Evolutionary conservation across 2,329 filamentous ascomycete genomes (phyloP).

Genomic region (Fusarium poae): DNA sequence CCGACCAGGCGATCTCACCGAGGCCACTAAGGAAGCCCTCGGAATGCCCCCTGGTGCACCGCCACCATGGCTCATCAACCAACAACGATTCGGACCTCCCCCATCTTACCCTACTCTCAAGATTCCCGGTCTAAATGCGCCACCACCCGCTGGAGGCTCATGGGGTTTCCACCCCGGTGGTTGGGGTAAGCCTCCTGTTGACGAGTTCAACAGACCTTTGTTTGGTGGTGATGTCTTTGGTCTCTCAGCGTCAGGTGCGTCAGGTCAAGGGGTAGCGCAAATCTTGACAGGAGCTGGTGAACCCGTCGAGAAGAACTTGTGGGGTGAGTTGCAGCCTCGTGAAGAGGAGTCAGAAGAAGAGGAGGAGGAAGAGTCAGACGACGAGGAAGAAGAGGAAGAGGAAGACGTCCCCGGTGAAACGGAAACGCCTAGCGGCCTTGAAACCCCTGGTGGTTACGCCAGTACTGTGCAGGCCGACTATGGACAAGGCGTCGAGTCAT

Average conservation of each 20-base stretch:
- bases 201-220: constrained; percentile 90
- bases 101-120: constrained; percentile 96
- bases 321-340: constrained; percentile 90
- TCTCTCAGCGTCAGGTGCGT: constrained; percentile 64
- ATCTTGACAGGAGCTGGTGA: constrained; percentile 69
- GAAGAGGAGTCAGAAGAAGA: constrained; percentile 80
- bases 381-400: constrained; percentile 73
- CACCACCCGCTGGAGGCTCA: constrained; percentile 85
- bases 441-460: constrained; percentile 84
- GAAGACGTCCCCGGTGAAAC: constrained; percentile 74
- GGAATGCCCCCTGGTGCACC: constrained; percentile 94
- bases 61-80: constrained; percentile 97
- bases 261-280: constrained; percentile 53
- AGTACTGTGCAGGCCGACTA: constrained; percentile 87
- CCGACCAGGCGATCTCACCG: constrained; percentile 88
- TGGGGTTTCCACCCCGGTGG: constrained; percentile 98
- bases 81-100: constrained; percentile 92
- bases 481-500: constrained; percentile 76
- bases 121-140: constrained; percentile 93
- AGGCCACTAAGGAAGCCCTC: constrained; percentile 90
- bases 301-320: constrained; percentile 86
- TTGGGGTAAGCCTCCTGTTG: constrained; percentile 94
- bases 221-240: constrained; percentile 97
- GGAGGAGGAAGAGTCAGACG: constrained; percentile 81
- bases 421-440: constrained; percentile 80